Base-by-base conservation (phyloP, 805 yeast genomes). In the Kregervanrija fluxuum region DNA sequence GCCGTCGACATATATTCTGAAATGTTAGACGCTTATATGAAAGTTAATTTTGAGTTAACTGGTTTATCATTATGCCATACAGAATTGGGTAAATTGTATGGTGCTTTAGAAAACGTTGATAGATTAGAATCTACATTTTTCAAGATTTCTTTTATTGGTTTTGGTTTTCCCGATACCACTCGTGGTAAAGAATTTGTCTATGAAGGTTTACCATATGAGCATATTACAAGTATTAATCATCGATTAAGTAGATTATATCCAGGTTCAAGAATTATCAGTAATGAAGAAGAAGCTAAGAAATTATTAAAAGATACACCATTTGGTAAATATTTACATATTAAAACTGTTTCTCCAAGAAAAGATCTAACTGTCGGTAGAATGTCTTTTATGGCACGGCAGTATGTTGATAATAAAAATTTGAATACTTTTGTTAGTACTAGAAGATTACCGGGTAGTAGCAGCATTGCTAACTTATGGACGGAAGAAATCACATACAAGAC, bases 201-300 rank as follows among this genome's bases (percentile, higher is more conserved):
- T 57, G 95, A 88, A 64, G 95, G 96, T 5, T 70, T 79, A 43
- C 88, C 95, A 30, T 88, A 85, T 66, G 96, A 88, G 60, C 93
- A 85, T 61, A 80, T 88, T 47, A 79, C 89, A 2, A 80, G 91
- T 3, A 84, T 88, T 60, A 88, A 84, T 54, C 85, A 82, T 54
- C 71, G 95, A 52, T 66, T 89, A 48, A 72, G 82, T 53, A 76
- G 80, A 55, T 63, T 85, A 39, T 85, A 86, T 61, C 95, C 93
- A 30, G 95, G 95, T 41, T 86, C 95, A 1, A 75, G 82, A 45
- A 77, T 87, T 43, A 68, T 87, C 33, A 67, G 79, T 28, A 75
- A 69, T 48, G 70, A 66, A 42, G 70, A 70, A 8, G 82, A 80
- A 48, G 84, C 85, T 1, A 67, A 65, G 41, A 68, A 65, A 41